phyloP scores from a whole-genome alignment of 2,329 filamentous ascomycete genomes.

The Verticillium tricorpus region DNA sequence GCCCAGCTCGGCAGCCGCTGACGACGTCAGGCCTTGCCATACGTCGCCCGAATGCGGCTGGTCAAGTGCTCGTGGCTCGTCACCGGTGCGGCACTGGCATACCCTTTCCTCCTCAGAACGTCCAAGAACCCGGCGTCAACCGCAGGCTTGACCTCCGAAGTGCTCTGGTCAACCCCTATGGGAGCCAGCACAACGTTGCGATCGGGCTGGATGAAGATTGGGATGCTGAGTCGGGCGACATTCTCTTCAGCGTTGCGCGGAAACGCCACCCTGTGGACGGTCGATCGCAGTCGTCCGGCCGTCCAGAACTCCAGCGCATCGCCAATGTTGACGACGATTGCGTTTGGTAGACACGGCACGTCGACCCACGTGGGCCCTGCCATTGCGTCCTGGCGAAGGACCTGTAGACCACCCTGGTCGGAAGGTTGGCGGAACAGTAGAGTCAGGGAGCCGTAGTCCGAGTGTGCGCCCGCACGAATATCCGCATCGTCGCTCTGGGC shows the following conservation, averaged over 20 bases:
- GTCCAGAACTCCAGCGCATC: conserved; percentile 81
- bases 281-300: conserved; percentile 77
- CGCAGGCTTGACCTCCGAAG: neutral
- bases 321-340: conserved; percentile 75
- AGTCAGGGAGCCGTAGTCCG: conserved; percentile 72
- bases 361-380: conserved; percentile 38
- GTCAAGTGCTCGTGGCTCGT: conserved; percentile 10
- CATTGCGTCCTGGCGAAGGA: conserved; percentile 53
- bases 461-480: conserved; percentile 86
- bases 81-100: conserved; percentile 7
- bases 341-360: conserved; percentile 9
- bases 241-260: conserved; percentile 19
- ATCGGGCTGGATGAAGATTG: conserved; percentile 12
- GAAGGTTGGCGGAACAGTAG: conserved; percentile 71
- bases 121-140: conserved; percentile 6
- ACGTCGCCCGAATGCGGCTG: conserved; percentile 11
- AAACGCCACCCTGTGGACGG: conserved; percentile 85
- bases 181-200: conserved; percentile 10
- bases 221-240: conserved; percentile 11
- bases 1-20: neutral
- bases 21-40: neutral
- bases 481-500: conserved; percentile 42
- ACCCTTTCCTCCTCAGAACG: conserved; percentile 10
- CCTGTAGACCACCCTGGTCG: conserved; percentile 82
- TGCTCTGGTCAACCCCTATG: neutral